Evolutionary conservation across 2,329 filamentous ascomycete species (phyloP).

Genomic region (Delphinella strobiligena): DNA sequence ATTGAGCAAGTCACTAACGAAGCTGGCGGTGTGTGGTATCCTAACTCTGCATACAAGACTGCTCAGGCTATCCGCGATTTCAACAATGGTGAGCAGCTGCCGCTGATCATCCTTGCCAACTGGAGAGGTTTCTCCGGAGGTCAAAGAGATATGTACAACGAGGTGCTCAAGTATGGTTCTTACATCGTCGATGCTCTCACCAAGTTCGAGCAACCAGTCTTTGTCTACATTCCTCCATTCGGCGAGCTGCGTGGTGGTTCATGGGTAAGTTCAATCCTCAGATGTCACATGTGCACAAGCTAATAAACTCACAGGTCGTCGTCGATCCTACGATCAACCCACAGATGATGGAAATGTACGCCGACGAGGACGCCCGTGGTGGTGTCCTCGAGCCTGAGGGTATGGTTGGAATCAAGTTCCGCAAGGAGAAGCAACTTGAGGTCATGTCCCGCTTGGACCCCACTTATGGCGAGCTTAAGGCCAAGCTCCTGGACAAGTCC

Average conservation of each 20-base stretch:
- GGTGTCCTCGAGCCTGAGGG: slow-evolving; percentile 97
- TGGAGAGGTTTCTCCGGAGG: slow-evolving; percentile 99
- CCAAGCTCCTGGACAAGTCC: slow-evolving; percentile 55
- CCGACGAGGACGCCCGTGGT: slow-evolving; percentile 84
- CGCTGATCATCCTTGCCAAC: slow-evolving; percentile 98
- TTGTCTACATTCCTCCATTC: slow-evolving; percentile 95
- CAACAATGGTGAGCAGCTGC: slow-evolving; percentile 96
- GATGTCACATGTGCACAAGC: slow-evolving; percentile 10
- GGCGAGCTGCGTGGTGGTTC: slow-evolving; percentile 97
- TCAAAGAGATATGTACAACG: slow-evolving; percentile 99
- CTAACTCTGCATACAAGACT: slow-evolving; percentile 99
- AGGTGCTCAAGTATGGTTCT: slow-evolving; percentile 97
- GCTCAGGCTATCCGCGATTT: slow-evolving; percentile 98
- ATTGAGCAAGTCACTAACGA: slow-evolving; percentile 92
- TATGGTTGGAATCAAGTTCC: slow-evolving; percentile 98
- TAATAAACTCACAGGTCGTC: slow-evolving; percentile 52
- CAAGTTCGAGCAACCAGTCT: slow-evolving; percentile 97
- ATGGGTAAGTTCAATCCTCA: slow-evolving; percentile 48
- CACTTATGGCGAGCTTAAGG: slow-evolving; percentile 71
- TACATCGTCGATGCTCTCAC: slow-evolving; percentile 98
- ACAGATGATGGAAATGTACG: slow-evolving; percentile 98
- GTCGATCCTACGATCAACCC: slow-evolving; percentile 98
- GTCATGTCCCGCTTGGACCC: slow-evolving; percentile 93
- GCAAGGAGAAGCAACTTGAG: slow-evolving; percentile 90
- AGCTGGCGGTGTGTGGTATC: slow-evolving; percentile 98